Conservation (phyloP, 257 asterid species). For the Primulina huaijiensis region DNA sequence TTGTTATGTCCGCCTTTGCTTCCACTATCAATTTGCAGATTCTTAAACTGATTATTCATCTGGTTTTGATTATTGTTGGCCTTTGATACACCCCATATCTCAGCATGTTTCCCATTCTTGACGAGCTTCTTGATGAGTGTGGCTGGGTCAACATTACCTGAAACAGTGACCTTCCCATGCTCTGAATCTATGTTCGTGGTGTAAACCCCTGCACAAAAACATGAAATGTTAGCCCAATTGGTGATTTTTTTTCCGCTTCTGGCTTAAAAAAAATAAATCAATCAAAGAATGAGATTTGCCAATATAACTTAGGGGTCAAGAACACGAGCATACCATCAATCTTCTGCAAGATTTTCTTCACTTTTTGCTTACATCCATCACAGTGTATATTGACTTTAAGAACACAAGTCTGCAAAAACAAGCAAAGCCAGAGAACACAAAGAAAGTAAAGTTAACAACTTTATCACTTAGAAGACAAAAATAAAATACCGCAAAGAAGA, state of each 20-base stretch:
- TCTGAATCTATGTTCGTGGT: slow-evolving; percentile 72
- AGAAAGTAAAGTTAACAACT: slow-evolving; percentile 41
- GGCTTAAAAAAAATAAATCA: too few relatives aligned
- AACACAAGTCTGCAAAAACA: slow-evolving; percentile 84
- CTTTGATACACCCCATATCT: slow-evolving; percentile 82
- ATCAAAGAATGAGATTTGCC: neutral
- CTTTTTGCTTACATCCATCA: slow-evolving; percentile 89
- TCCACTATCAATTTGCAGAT: slow-evolving; percentile 51
- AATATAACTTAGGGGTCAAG: neutral
- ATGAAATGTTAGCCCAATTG: neutral
- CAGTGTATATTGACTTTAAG: slow-evolving; percentile 95
- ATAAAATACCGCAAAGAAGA: slow-evolving; percentile 3
- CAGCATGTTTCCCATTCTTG: slow-evolving; percentile 81
- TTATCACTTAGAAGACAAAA: slow-evolving; percentile 28
- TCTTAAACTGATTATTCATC: slow-evolving; percentile 54
- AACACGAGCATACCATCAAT: slow-evolving; percentile 60
- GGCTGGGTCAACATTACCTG: slow-evolving; percentile 76
- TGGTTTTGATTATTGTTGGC: slow-evolving; percentile 41
- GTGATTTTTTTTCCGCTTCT: too few relatives aligned
- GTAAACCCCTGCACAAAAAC: slow-evolving; percentile 61
- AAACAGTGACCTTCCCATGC: slow-evolving; percentile 84
- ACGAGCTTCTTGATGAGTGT: slow-evolving; percentile 80
- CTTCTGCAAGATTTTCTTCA: slow-evolving; percentile 91
- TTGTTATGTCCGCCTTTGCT: slow-evolving; percentile 49
- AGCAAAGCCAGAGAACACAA: slow-evolving; percentile 45